Percentiles rank a stretch among this genome's conserved stretches.
phyloP scores from a whole-genome alignment of 352 stramenopile genomes.

The Phytophthora litchii region DNA sequence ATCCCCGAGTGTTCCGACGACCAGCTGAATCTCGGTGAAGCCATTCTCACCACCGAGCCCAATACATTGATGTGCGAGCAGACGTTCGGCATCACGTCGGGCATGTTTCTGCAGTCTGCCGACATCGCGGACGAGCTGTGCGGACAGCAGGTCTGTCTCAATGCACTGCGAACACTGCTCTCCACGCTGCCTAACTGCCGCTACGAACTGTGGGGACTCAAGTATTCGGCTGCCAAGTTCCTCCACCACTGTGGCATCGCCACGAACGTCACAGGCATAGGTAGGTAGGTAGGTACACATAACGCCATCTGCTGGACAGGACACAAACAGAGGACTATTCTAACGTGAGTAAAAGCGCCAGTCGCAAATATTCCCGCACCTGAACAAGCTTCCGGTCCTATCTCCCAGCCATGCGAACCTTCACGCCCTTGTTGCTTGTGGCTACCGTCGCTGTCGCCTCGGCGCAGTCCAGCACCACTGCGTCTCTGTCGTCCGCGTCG shows the following conservation, averaged over 20 bases:
- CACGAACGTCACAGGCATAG: conserved; percentile 28
- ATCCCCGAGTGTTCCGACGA: conserved; percentile 46
- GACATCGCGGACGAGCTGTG: conserved; percentile 42
- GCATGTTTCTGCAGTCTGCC: conserved; percentile 46
- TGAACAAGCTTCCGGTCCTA: neutral
- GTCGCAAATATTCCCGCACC: conserved; percentile 16
- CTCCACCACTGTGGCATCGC: conserved; percentile 53
- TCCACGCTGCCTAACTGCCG: conserved; percentile 53
- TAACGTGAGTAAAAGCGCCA: conserved; percentile 12
- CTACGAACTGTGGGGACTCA: conserved; percentile 49
- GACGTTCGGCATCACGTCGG: conserved; percentile 36
- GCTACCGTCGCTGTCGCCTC: conserved; percentile 17
- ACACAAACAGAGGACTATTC: conserved; percentile 3
- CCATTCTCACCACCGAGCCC: conserved; percentile 50
- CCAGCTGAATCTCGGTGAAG: conserved; percentile 41
- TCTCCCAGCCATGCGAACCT: conserved; percentile 21
- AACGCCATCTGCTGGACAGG: conserved; percentile 1
- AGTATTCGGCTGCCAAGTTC: conserved; percentile 34
- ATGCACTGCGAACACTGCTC: conserved; percentile 52
- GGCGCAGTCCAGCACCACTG: conserved; percentile 21
- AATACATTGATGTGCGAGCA: conserved; percentile 53
- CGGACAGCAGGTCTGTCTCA: conserved; percentile 39
- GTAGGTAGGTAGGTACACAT: neutral
- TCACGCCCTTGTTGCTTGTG: conserved; percentile 29
- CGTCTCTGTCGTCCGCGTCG: conserved; percentile 26